Evolutionary conservation across 768 basidiomycete species (phyloP).

Genomic region (Pleurotus salmoneostramineus): DNA sequence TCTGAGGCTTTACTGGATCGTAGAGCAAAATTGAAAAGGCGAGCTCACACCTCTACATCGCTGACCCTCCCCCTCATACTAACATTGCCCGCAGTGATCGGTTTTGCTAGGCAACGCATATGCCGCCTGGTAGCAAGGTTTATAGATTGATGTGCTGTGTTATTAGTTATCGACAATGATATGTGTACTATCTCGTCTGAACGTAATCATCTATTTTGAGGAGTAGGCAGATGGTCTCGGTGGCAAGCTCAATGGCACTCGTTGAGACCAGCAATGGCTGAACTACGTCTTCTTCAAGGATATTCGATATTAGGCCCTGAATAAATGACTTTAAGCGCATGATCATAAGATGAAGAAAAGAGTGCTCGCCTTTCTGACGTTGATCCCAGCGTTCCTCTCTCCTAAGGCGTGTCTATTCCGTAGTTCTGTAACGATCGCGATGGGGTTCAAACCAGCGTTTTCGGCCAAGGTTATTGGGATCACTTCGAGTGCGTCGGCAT

Average conservation of each 20-base stretch:
- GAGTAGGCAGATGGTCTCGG: slow-evolving; percentile 95
- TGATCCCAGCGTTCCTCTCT: slow-evolving; percentile 94
- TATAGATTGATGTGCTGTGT: neutral
- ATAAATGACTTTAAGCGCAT: neutral
- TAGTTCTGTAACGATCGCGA: slow-evolving; percentile 96
- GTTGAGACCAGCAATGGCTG: slow-evolving; percentile 95
- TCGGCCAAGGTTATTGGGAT: slow-evolving; percentile 97
- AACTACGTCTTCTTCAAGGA: slow-evolving; percentile 94
- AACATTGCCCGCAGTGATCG: slow-evolving; percentile 33
- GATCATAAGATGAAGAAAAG: no score
- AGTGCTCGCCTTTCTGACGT: slow-evolving; percentile 85
- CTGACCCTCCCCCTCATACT: neutral
- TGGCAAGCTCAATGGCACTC: slow-evolving; percentile 90
- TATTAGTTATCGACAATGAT: neutral
- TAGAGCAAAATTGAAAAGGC: slow-evolving; percentile 83
- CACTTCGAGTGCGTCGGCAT: slow-evolving; percentile 95
- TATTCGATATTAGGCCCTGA: slow-evolving; percentile 95
- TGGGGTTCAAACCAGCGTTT: slow-evolving; percentile 97
- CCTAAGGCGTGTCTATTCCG: slow-evolving; percentile 96
- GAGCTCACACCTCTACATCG: slow-evolving; percentile 9
- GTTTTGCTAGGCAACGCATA: slow-evolving; percentile 38
- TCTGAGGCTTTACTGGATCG: slow-evolving; percentile 79
- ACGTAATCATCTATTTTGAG: slow-evolving; percentile 96
- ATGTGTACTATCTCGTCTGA: slow-evolving; percentile 53
- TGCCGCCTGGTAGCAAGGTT: neutral